phyloP scores from a whole-genome alignment of 1,139 yeast species.

The Ogataea hybrid region DNA sequence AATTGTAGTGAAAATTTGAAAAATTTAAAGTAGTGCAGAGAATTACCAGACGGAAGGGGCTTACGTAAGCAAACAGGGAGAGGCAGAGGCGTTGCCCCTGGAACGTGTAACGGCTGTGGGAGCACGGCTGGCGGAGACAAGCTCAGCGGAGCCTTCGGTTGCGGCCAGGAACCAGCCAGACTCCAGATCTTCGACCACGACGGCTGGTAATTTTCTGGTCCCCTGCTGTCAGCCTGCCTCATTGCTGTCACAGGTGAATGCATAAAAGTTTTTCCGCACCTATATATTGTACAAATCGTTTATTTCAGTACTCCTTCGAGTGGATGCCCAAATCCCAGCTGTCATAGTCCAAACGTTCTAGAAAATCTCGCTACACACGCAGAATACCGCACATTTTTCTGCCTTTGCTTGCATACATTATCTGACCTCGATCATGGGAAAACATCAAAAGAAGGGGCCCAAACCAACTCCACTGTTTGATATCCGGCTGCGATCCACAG shows the following conservation, averaged over 20 bases:
- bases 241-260: slow-evolving; percentile 6
- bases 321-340: neutral
- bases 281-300: neutral
- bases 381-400: too few species aligned
- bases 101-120: neutral
- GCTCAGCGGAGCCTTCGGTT: neutral
- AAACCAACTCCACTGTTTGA: slow-evolving; percentile 51
- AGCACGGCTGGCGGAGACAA: neutral
- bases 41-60: too few species aligned
- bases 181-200: too few species aligned
- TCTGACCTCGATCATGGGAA: slow-evolving; percentile 11
- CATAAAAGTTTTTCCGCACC: slow-evolving; percentile 12
- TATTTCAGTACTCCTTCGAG: neutral
- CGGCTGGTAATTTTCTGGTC: too few species aligned
- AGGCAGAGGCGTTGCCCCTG: neutral
- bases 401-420: too few species aligned
- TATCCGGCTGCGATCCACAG: slow-evolving; percentile 61
- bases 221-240: neutral
- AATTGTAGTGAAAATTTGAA: slow-evolving; percentile 1
- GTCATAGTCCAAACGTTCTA: neutral
- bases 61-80: neutral
- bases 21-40: slow-evolving; percentile 1
- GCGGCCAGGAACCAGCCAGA: too few species aligned
- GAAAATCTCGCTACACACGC: too few species aligned
- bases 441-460: slow-evolving; percentile 19